Conservation (phyloP, 2,329 filamentous ascomycete genomes). For the Diplocarpon rosae region DNA sequence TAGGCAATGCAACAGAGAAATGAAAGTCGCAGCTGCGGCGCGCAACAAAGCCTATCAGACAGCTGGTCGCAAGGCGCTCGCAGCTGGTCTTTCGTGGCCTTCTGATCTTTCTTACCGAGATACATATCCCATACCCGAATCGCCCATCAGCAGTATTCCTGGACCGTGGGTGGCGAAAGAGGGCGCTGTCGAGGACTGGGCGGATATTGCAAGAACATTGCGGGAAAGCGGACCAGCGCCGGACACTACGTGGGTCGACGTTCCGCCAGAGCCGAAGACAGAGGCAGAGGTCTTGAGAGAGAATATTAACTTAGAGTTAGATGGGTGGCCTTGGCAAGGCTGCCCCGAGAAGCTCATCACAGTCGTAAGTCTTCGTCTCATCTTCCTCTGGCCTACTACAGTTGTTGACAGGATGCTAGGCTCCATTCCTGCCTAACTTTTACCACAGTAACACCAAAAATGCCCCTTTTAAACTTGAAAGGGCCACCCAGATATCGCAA, state of each 20-base stretch:
- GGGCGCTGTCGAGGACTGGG: too few species aligned
- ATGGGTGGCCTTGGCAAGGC: slow-evolving; percentile 14
- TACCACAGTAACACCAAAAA: neutral
- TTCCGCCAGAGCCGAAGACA: slow-evolving; percentile 1
- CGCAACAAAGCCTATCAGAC: too few species aligned
- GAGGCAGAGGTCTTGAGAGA: slow-evolving; percentile 7
- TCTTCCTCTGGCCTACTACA: neutral
- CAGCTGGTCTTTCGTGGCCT: too few species aligned
- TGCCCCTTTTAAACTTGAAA: slow-evolving; percentile 1
- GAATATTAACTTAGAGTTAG: slow-evolving; percentile 5
- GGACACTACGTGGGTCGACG: too few species aligned
- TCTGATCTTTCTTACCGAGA: too few species aligned
- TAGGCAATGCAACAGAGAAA: neutral
- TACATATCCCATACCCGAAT: too few species aligned
- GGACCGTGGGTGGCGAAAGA: too few species aligned
- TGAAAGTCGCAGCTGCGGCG: too few species aligned
- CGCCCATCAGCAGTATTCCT: too few species aligned
- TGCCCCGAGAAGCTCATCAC: slow-evolving; percentile 4
- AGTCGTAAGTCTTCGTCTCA: neutral
- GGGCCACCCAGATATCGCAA: neutral
- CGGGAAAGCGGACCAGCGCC: too few species aligned
- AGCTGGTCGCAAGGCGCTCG: too few species aligned
- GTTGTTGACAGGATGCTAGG: neutral
- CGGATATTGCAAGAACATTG: too few species aligned
- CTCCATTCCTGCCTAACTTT: slow-evolving; percentile 3